phyloP scores from a whole-genome alignment of 2,329 filamentous ascomycete genomes.

The Penicillium brevicompactum region DNA sequence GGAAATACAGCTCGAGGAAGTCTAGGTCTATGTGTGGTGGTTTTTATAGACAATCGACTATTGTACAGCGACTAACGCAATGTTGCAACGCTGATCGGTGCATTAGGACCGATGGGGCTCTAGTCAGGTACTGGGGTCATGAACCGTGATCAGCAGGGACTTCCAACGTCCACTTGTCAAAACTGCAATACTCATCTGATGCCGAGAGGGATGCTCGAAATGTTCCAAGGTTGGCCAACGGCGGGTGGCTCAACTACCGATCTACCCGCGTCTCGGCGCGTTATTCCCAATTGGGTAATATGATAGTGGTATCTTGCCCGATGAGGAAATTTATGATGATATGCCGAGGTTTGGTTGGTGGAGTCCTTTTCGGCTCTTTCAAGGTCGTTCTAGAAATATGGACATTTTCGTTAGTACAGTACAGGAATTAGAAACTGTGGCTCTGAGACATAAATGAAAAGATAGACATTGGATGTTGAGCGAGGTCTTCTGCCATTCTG shows the following conservation, averaged over 20 bases:
- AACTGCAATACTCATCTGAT: neutral
- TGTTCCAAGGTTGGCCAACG: neutral
- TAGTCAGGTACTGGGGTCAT: neutral
- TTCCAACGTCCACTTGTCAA: too few relatives aligned
- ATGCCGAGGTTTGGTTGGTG: neutral
- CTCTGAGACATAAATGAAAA: too few relatives aligned
- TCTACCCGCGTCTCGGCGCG: conserved; percentile 2
- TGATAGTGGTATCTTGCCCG: neutral
- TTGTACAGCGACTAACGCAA: too few relatives aligned
- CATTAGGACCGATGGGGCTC: neutral
- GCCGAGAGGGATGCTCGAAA: neutral
- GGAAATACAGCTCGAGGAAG: neutral
- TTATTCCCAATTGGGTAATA: conserved; percentile 4
- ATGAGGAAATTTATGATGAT: neutral
- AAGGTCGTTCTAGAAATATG: too few relatives aligned
- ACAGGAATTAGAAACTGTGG: too few relatives aligned
- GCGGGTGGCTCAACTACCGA: neutral
- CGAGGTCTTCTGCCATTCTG: too few relatives aligned
- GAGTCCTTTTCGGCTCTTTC: neutral
- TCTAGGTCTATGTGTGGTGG: neutral
- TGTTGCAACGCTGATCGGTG: neutral
- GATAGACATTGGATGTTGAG: too few relatives aligned
- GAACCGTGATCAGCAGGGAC: neutral
- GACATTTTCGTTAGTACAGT: too few relatives aligned
- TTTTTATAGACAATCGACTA: neutral